Conservation (phyloP, 495 filamentous ascomycete genomes). For the Talaromyces nanjingensis region DNA sequence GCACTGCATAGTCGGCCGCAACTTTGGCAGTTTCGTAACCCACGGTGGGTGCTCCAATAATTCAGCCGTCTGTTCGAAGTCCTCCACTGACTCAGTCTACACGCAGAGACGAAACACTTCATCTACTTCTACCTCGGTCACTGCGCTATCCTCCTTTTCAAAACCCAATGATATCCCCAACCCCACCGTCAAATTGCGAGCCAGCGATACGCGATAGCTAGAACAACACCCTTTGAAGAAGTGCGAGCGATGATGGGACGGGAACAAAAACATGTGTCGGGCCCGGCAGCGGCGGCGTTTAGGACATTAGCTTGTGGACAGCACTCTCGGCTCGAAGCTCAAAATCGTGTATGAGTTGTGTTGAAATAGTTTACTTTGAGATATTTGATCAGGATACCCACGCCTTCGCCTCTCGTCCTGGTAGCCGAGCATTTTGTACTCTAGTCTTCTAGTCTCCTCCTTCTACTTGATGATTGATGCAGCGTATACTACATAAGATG, state of each 20-base stretch:
- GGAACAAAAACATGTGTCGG: neutral
- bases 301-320: neutral
- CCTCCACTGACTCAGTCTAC: neutral
- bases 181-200: neutral
- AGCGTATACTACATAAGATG: neutral
- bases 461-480: neutral
- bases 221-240: neutral
- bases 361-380: neutral
- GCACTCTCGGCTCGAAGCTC: neutral
- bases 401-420: neutral
- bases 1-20: conserved; percentile 98
- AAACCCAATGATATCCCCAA: conserved; percentile 68
- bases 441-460: neutral
- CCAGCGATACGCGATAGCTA: neutral
- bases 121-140: conserved; percentile 99
- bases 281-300: neutral
- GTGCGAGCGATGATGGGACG: neutral
- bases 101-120: conserved; percentile 94
- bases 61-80: neutral
- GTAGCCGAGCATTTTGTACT: neutral
- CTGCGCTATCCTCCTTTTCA: conserved; percentile 97
- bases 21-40: conserved; percentile 98
- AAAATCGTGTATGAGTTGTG: neutral
- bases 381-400: neutral
- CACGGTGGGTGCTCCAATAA: conserved; percentile 60